Conservation (phyloP, 1,139 yeast genomes). For the Pichia inconspicua region DNA sequence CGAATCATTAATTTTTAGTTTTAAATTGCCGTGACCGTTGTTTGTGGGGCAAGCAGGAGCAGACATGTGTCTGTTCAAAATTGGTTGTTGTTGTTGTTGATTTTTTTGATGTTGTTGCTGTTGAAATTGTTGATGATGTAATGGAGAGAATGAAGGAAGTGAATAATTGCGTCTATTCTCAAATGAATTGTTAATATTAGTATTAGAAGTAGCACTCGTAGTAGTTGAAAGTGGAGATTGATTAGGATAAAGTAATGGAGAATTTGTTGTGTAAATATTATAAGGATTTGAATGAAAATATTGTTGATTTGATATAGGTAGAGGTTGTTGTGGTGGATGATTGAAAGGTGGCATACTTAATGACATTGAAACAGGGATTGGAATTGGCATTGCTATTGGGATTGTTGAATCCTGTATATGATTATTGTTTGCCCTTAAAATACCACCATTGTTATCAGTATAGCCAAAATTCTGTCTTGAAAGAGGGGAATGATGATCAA, state of each 20-base stretch:
- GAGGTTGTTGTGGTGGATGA: not conserved
- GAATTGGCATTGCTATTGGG: not conserved
- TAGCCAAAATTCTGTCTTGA: too few relatives aligned
- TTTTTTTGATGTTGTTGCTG: too few relatives aligned
- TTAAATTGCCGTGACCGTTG: too few relatives aligned
- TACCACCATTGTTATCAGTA: too few relatives aligned
- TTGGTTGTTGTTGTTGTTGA: not conserved
- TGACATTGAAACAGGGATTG: not conserved
- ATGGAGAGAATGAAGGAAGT: not conserved
- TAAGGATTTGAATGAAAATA: not conserved
- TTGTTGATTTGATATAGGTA: not conserved
- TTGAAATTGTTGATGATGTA: too few relatives aligned
- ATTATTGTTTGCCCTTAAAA: too few relatives aligned
- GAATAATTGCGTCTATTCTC: not conserved
- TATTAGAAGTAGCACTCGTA: too few relatives aligned
- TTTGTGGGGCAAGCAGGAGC: not conserved
- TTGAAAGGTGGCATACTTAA: too few relatives aligned
- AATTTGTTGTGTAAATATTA: not conserved
- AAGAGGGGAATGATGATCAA: too few relatives aligned
- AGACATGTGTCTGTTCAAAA: not conserved
- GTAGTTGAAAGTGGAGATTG: not conserved
- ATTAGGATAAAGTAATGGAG: not conserved
- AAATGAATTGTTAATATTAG: too few relatives aligned
- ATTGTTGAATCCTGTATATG: not conserved
- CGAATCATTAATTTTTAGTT: too few relatives aligned